Percentiles rank a stretch among this genome's conserved stretches.
Conservation (phyloP, 768 basidiomycete species). For the Lentinula aciculospora region DNA sequence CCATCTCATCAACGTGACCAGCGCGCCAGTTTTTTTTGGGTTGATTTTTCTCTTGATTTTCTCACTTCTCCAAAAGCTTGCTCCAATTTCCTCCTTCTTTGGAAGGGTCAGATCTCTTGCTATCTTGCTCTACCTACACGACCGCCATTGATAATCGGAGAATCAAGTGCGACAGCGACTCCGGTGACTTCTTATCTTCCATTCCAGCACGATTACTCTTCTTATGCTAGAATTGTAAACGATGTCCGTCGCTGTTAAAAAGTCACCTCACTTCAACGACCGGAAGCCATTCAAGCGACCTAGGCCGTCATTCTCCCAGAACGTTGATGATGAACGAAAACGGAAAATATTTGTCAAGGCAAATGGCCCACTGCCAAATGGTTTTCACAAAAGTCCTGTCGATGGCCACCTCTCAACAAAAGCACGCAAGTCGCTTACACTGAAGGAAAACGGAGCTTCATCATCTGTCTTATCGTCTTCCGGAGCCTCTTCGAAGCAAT, state of each 20-base stretch:
- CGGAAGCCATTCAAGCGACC: slow-evolving; percentile 19
- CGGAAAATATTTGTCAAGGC: slow-evolving; percentile 24
- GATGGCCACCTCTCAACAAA: slow-evolving; percentile 25
- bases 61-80: too few species aligned
- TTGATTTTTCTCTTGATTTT: too few species aligned
- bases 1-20: too few species aligned
- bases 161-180: background rate
- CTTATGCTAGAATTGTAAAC: background rate
- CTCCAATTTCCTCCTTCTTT: too few species aligned
- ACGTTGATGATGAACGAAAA: slow-evolving; percentile 28
- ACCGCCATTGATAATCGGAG: background rate
- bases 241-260: slow-evolving; percentile 2
- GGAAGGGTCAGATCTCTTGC: too few species aligned
- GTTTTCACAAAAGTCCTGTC: slow-evolving; percentile 16
- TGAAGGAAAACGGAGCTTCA: background rate
- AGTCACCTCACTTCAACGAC: background rate
- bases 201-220: background rate
- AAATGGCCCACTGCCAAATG: slow-evolving; percentile 21
- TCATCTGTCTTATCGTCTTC: background rate
- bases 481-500: slow-evolving; percentile 13
- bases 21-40: too few species aligned
- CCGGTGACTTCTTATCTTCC: background rate
- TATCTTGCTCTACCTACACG: background rate
- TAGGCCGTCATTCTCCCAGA: slow-evolving; percentile 31
- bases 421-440: slow-evolving; percentile 18